A percentile compares a stretch with the other conserved stretches of the same genome.
phyloP scores from a whole-genome alignment of 2,329 filamentous ascomycete genomes.

The Fusarium tjaetaba region DNA sequence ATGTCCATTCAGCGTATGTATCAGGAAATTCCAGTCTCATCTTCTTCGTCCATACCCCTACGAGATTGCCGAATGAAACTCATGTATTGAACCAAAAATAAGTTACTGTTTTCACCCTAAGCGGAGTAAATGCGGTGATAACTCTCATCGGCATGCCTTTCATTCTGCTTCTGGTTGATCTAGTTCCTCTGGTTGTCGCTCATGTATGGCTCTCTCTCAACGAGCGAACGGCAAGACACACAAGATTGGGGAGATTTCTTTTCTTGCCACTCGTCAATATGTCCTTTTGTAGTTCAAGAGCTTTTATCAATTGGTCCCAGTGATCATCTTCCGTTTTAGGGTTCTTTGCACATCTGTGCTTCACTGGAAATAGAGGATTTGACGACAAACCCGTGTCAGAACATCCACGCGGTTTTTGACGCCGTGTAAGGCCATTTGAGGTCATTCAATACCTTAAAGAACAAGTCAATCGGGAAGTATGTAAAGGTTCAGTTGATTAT shows the following conservation, averaged over 20 bases:
- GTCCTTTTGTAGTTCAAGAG: neutral
- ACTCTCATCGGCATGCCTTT: neutral
- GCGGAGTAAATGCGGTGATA: no score
- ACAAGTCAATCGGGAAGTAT: neutral
- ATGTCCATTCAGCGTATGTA: neutral
- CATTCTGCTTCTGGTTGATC: neutral
- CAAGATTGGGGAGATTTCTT: neutral
- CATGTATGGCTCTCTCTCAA: neutral
- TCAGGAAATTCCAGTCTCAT: neutral
- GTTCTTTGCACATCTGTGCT: no score
- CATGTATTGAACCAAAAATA: neutral
- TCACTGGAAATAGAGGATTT: neutral
- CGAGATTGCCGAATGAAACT: accelerated
- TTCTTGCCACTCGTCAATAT: accelerated
- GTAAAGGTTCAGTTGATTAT: accelerated
- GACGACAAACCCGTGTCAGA: neutral
- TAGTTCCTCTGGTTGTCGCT: neutral
- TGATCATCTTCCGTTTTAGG: neutral
- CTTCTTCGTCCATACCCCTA: neutral
- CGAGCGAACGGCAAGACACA: no score
- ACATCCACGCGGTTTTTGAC: accelerated
- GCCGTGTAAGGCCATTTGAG: neutral
- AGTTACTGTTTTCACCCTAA: no score
- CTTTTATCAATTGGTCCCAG: accelerated
- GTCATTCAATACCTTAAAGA: neutral